Evolutionary conservation across 2,329 filamentous ascomycete species (phyloP), one percentile per base, ranked within the genome.

Genomic region (Paecilomyces dactylethromorphus): DNA sequence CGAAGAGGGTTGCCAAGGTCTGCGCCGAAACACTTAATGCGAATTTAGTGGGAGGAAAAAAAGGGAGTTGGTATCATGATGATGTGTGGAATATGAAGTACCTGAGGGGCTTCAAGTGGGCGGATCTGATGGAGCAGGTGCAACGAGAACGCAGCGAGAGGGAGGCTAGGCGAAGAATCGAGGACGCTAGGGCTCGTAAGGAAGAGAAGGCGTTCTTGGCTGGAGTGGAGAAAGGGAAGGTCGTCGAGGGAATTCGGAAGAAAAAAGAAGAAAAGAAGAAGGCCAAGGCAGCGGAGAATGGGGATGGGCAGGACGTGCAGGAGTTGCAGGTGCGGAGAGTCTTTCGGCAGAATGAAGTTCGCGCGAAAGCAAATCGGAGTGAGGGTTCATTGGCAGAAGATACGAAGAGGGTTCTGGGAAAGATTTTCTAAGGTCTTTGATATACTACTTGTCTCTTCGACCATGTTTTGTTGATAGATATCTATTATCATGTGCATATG

Each of bases 71-170:
- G 66, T 79, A 79, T 57, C 73, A 75, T 55, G 78, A 79, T 62
- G 78, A 79, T 64, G 65, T 79, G 29, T 77, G 71, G 71, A 79
- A 78, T 60, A 77, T 79, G 69, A 78, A 76, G 57, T 79, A 79
- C 58, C 64, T 79, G 53, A 63, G 64, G 11, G 74, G 75, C 2
- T 76, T 77, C 59, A 71, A 69, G 56, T 79, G 77, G 78, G 68
- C 66, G 21, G 75, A 79, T 66, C 60, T 79, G 60, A 78, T 78
- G 72, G 77, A 78, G 56, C 74, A 75, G 53, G 70, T 78, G 18
- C 71, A 74, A 60, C 65, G 75, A 55, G 78, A 80, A 69, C 68
- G 74, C 59, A 64, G 69, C 15, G 74, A 78, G 65, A 66, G 74
- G 45, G 76, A 79, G 62, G 76, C 74, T 4, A 68, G 66, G 58